These are phyloP conservation scores for Leccinum longicurvipes DNA, from an alignment of 768 basidiomycete genomes.

Conservation along the genomic window DNA sequence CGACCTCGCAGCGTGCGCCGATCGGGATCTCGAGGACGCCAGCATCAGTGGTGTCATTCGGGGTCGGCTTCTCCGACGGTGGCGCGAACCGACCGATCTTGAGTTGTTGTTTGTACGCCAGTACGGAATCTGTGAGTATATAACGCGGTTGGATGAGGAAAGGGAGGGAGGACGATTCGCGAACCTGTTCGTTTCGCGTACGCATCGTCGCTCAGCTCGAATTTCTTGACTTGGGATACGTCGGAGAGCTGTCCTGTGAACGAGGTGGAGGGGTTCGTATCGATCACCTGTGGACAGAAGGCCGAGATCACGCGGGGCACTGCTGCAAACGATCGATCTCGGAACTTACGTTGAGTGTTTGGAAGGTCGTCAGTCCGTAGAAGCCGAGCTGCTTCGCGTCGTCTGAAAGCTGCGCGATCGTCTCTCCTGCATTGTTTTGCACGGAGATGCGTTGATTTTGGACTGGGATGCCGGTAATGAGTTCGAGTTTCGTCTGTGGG, in stretches of 20 bases:
- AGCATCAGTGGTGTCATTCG: conserved; percentile 17
- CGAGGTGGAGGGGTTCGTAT: conserved; percentile 71
- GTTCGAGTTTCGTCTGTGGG: conserved; percentile 72
- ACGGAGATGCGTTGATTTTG: conserved; percentile 68
- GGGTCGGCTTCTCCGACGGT: conserved; percentile 33
- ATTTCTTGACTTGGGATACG: conserved; percentile 85
- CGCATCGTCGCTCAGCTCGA: conserved; percentile 78
- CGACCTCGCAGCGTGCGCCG: conserved; percentile 82
- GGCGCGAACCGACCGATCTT: conserved; percentile 88
- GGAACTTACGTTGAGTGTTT: conserved; percentile 69
- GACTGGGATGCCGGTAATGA: conserved; percentile 85
- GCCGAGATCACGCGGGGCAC: not conserved
- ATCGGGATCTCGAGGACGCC: conserved; percentile 51
- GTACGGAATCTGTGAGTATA: conserved; percentile 66
- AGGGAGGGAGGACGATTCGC: not conserved
- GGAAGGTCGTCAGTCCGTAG: conserved; percentile 73
- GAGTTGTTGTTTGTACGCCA: conserved; percentile 82
- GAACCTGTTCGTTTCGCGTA: conserved; percentile 80
- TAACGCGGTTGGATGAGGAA: conserved; percentile 1
- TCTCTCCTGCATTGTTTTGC: conserved; percentile 50
- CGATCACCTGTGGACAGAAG: conserved; percentile 46
- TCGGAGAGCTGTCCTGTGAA: conserved; percentile 85
- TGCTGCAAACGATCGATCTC: not conserved
- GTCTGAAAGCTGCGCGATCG: conserved; percentile 58
- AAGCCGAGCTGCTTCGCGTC: conserved; percentile 66